Conservation (phyloP, 169 alveolate genomes). For the Plasmodium gaboni region DNA sequence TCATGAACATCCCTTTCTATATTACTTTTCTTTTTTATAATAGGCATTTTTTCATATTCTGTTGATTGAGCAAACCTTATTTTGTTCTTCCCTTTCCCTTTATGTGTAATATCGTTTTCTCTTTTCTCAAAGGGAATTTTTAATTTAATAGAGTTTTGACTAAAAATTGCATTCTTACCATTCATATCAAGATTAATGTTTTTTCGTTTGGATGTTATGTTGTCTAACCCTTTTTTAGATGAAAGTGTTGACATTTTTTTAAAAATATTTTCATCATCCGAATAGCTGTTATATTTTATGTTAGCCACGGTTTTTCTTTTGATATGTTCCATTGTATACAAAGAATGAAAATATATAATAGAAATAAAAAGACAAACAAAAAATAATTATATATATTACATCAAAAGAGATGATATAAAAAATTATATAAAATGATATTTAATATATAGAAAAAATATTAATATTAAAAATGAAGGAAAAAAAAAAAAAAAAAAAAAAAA, state of each 20-base stretch:
- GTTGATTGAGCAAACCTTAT: too few relatives aligned
- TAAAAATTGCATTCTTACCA: constrained; percentile 6
- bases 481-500: too few relatives aligned
- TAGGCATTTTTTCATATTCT: not conserved
- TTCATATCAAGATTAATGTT: not conserved
- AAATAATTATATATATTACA: not conserved
- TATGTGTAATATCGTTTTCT: not conserved
- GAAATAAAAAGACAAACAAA: not conserved
- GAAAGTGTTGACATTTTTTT: not conserved
- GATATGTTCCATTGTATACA: constrained; percentile 19
- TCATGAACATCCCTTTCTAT: not conserved
- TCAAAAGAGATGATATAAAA: not conserved
- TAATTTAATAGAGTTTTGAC: constrained; percentile 12
- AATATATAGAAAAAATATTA: not conserved
- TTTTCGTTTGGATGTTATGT: constrained; percentile 3
- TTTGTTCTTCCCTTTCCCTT: constrained; percentile 1
- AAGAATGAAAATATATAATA: not conserved
- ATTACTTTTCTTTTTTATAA: not conserved
- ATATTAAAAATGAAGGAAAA: not conserved
- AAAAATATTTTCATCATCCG: not conserved
- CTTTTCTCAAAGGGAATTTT: constrained; percentile 1
- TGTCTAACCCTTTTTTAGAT: constrained; percentile 16
- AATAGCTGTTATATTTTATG: constrained; percentile 8
- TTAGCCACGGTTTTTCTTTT: constrained; percentile 51
- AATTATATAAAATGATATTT: not conserved